Evolutionary conservation across 139 green algal genomes (phyloP).

Genomic region (Tetraselmis striata): DNA sequence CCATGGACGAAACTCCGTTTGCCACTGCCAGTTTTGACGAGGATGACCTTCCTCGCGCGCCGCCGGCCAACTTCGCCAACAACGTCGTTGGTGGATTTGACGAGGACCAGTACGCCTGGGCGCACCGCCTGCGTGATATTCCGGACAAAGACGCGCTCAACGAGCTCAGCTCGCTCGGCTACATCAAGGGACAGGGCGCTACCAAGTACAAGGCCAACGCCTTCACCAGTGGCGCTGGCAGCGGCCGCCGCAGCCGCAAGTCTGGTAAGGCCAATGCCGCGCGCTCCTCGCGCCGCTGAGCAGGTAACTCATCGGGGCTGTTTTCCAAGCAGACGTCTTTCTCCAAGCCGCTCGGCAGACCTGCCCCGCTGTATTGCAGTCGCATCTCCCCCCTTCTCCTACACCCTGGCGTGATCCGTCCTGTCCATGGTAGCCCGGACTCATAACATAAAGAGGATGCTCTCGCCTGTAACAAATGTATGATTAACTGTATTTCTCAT

Average conservation of each 20-base stretch:
- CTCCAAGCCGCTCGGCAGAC: no score
- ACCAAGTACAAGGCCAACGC: background rate
- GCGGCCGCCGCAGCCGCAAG: background rate
- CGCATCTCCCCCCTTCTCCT: no score
- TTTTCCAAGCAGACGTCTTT: no score
- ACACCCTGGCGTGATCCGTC: no score
- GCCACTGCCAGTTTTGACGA: background rate
- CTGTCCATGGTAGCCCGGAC: no score
- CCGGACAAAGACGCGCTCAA: constrained; percentile 39
- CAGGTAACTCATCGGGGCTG: no score
- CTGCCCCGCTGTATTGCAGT: no score
- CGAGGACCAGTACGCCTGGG: constrained; percentile 47
- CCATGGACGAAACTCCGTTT: background rate
- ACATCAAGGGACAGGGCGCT: background rate
- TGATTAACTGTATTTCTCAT: no score
- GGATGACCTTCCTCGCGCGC: constrained; percentile 6
- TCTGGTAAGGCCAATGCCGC: background rate
- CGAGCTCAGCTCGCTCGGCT: background rate
- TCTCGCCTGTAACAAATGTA: no score
- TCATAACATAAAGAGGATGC: no score
- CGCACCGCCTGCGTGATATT: constrained; percentile 34
- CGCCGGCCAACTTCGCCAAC: constrained; percentile 9
- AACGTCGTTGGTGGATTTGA: constrained; percentile 7
- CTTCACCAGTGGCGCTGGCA: background rate
- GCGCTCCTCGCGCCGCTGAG: background rate